Evolutionary conservation across 2,329 filamentous ascomycete genomes (phyloP), one percentile per base, ranked within the genome.

Genomic region (Shiraia sp.): DNA sequence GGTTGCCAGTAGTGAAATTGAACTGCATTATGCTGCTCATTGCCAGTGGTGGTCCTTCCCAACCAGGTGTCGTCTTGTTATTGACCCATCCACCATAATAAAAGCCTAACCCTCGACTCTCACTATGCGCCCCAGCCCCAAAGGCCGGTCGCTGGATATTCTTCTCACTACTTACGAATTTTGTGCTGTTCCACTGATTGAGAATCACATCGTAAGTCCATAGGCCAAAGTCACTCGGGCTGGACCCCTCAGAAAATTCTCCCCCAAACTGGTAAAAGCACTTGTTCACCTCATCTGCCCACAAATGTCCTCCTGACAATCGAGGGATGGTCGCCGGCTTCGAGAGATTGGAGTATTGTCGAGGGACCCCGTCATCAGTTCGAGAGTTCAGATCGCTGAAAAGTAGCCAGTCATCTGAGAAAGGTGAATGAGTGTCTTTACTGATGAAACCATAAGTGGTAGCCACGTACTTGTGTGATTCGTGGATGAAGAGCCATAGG

Each of bases 81-180:
- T 76, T 82, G 42, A 80, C 68, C 76, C 79, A 86, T 28, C 83
- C 83, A 30, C 83, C 83, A 47, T 81, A 79, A 57, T 84, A 83
- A 55, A 79, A 86, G 2, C 77, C 81, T 42, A 79, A 69, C 9
- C 79, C 82, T 2, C 75, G 71, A 26, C 75, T 72, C 4, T 81
- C 73, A 8, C 82, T 72, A 2, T 78, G 74, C 8, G 78, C 73
- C 10, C 80, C 78, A 10, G 80, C 80, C 9, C 82, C 82, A 45
- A 77, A 83, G 5, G 79, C 76, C 2, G 80, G 72, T 6, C 78
- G 67, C 31, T 71, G 61, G 32, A 82, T 71, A 2, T 37, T 45
- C 10, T 56, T 54, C 26, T 58, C 57, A 30, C 59, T 61, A 59
- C 60, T 37, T 66, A 72, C 43, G 63, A 51, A 22, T 60, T 72